These are phyloP conservation scores for Solanum acaule DNA, from an alignment of 257 asterid genomes.

Conservation along the genomic window DNA sequence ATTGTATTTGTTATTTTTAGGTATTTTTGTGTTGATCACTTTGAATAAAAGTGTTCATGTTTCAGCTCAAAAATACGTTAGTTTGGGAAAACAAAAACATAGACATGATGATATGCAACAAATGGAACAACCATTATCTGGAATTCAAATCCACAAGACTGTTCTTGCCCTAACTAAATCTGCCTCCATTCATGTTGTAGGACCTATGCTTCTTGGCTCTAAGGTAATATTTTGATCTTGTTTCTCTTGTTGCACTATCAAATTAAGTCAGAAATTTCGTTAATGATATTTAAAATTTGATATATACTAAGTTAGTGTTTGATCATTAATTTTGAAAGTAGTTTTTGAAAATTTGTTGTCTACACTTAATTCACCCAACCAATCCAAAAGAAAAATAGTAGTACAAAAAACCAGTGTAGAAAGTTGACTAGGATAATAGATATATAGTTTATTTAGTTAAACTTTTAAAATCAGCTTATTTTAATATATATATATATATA, in stretches of 20 bases:
- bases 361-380: not conserved
- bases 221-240: not conserved
- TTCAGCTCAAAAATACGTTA: not conserved
- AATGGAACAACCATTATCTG: constrained; percentile 40
- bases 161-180: constrained; percentile 17
- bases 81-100: not conserved
- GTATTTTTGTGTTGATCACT: not conserved
- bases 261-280: not conserved
- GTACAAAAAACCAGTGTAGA: too few relatives aligned
- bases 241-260: not conserved
- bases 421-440: too few relatives aligned
- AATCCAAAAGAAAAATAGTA: not conserved
- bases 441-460: too few relatives aligned
- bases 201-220: constrained; percentile 20
- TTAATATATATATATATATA: too few relatives aligned
- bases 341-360: too few relatives aligned
- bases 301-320: not conserved
- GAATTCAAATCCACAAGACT: constrained; percentile 28
- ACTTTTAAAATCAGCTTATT: too few relatives aligned
- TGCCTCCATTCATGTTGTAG: constrained; percentile 19
- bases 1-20: not conserved
- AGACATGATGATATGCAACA: not conserved
- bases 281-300: not conserved
- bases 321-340: not conserved
- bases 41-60: not conserved